phyloP scores from a whole-genome alignment of 352 stramenopile genomes.

The Phytopythium cucurbitacearum region DNA sequence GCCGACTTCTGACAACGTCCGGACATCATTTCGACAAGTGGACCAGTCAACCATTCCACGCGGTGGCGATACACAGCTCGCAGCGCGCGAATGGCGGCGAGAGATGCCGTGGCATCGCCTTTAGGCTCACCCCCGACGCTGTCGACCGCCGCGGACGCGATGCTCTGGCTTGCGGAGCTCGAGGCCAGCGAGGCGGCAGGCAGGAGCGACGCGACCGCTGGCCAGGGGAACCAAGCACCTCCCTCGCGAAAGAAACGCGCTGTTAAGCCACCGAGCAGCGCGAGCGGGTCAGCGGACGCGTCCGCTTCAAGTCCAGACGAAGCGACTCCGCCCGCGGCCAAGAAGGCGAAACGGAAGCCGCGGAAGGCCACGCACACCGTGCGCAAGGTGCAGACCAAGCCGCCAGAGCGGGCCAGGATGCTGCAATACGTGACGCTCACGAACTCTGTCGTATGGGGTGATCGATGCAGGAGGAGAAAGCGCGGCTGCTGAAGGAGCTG shows the following conservation, averaged over 20 bases:
- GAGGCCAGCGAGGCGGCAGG: constrained; percentile 1
- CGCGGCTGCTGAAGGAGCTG: constrained; percentile 19
- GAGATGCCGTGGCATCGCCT: neutral
- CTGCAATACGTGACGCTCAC: neutral
- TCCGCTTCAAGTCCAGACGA: constrained; percentile 1
- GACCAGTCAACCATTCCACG: too few species aligned
- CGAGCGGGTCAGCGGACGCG: neutral
- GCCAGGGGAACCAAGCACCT: neutral
- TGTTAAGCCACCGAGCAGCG: neutral
- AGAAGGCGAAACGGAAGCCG: constrained; percentile 13
- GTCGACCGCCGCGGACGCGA: neutral
- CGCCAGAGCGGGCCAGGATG: neutral
- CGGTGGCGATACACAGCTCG: too few species aligned
- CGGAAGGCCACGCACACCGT: constrained; percentile 28
- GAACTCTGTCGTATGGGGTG: neutral
- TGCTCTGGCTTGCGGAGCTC: neutral
- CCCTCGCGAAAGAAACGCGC: constrained; percentile 1
- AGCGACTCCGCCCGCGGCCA: neutral
- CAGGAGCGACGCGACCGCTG: neutral
- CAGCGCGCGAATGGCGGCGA: too few species aligned
- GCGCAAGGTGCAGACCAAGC: constrained; percentile 8
- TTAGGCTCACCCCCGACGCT: neutral
- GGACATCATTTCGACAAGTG: neutral
- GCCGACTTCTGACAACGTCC: neutral
- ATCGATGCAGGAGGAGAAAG: constrained; percentile 21